phyloP scores from a whole-genome alignment of 108 stramenopile genomes.

The Bacterosira constricta region DNA sequence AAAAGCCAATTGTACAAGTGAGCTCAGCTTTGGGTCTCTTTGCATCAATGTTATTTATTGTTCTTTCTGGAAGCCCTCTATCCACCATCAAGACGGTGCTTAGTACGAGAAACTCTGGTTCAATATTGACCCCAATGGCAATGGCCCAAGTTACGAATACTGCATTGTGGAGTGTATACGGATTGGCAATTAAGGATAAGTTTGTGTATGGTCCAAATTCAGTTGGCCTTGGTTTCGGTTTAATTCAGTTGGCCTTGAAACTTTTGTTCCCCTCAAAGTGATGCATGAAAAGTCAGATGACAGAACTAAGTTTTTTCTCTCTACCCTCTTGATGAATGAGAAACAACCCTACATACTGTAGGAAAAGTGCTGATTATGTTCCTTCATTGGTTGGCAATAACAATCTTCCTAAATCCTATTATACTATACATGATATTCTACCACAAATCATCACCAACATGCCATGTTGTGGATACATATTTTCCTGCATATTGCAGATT shows the following conservation, averaged over 20 bases:
- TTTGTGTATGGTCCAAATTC: conserved; percentile 65
- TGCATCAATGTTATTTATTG: conserved; percentile 50
- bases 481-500: too few relatives aligned
- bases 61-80: conserved; percentile 51
- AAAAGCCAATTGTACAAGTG: conserved; percentile 31
- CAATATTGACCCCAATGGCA: conserved; percentile 49
- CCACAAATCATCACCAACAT: too few relatives aligned
- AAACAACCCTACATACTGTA: too few relatives aligned
- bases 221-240: conserved; percentile 31
- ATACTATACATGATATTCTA: too few relatives aligned
- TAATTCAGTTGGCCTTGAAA: conserved; percentile 40
- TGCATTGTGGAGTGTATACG: conserved; percentile 61
- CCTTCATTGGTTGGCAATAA: too few relatives aligned
- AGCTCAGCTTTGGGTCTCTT: conserved; percentile 43
- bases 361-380: too few relatives aligned
- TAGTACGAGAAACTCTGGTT: conserved; percentile 37
- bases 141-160: conserved; percentile 58
- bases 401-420: too few relatives aligned
- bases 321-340: too few relatives aligned
- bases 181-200: conserved; percentile 48
- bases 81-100: conserved; percentile 51
- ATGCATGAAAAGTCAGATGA: background rate
- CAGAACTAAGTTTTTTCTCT: too few relatives aligned
- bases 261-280: conserved; percentile 35
- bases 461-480: too few relatives aligned